phyloP scores from a whole-genome alignment of 495 filamentous ascomycete species.

The Penicillium maclennaniae region DNA sequence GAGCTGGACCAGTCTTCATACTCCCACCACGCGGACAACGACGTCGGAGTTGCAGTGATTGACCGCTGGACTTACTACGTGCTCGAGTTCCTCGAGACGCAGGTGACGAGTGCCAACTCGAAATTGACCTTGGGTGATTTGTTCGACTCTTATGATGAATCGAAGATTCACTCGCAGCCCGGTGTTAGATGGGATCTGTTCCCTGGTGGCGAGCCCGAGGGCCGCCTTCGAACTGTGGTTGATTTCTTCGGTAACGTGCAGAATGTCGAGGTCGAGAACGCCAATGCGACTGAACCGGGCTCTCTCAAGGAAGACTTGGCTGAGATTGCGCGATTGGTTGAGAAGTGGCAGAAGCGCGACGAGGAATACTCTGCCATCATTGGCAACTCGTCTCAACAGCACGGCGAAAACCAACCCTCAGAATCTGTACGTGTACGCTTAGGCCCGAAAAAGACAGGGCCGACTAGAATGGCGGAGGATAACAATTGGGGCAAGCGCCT shows the following conservation, averaged over 20 bases:
- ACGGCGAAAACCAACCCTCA: conserved; percentile 12
- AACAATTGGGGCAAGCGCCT: conserved; percentile 68
- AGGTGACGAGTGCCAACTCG: conserved; percentile 74
- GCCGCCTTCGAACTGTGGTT: conserved; percentile 73
- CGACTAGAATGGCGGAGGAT: conserved; percentile 63
- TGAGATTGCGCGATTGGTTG: conserved; percentile 57
- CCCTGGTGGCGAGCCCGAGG: conserved; percentile 68
- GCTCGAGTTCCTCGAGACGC: conserved; percentile 90
- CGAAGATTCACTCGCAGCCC: conserved; percentile 88
- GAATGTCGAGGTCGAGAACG: conserved; percentile 81
- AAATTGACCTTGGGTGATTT: conserved; percentile 88
- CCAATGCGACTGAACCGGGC: conserved; percentile 49
- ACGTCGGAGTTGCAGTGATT: conserved; percentile 96
- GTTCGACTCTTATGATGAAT: conserved; percentile 91
- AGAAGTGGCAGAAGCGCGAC: conserved; percentile 42
- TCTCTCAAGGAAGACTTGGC: conserved; percentile 71
- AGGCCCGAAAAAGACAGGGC: conserved; percentile 35
- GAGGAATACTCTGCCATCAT: conserved; percentile 29
- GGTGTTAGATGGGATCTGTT: conserved; percentile 95
- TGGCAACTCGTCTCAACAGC: conserved; percentile 36
- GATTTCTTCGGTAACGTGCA: conserved; percentile 99
- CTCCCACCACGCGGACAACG: conserved; percentile 95
- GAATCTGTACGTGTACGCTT: conserved; percentile 23
- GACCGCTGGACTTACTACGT: conserved; percentile 99
- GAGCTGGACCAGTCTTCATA: conserved; percentile 93